Evolutionary conservation across 805 yeast species (phyloP).

Genomic region (Scheffersomyces stipitis): DNA sequence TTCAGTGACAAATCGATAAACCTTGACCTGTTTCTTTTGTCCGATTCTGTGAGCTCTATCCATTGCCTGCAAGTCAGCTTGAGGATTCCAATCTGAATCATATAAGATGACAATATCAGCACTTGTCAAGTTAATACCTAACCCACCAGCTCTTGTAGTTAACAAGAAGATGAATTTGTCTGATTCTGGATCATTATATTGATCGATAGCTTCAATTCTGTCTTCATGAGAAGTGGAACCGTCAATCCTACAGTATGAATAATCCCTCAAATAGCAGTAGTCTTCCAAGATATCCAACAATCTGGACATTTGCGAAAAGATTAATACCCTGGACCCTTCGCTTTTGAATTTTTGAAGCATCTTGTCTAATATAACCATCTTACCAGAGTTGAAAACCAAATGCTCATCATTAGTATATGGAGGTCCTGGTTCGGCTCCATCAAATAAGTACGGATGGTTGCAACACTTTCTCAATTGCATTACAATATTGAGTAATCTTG

Average conservation of each 20-base stretch:
- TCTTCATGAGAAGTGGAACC: conserved; percentile 94
- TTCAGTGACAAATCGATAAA: conserved; percentile 90
- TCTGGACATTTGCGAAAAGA: conserved; percentile 93
- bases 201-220: conserved; percentile 89
- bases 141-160: conserved; percentile 96
- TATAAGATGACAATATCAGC: conserved; percentile 88
- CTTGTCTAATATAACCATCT: conserved; percentile 86
- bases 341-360: conserved; percentile 66
- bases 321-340: conserved; percentile 85
- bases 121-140: conserved; percentile 88
- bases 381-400: conserved; percentile 84
- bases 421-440: conserved; percentile 99
- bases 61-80: conserved; percentile 97
- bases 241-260: conserved; percentile 87
- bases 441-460: conserved; percentile 94
- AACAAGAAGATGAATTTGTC: conserved; percentile 80
- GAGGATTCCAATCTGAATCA: conserved; percentile 98
- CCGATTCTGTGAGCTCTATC: conserved; percentile 98
- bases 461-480: conserved; percentile 97
- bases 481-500: conserved; percentile 86
- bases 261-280: conserved; percentile 82
- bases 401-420: conserved; percentile 97
- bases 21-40: conserved; percentile 92
- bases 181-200: conserved; percentile 78
- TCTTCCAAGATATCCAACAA: conserved; percentile 87